Evolutionary conservation across 805 yeast genomes (phyloP), one percentile per base, ranked within the genome.

Genomic region (Teunomyces panamensis): DNA sequence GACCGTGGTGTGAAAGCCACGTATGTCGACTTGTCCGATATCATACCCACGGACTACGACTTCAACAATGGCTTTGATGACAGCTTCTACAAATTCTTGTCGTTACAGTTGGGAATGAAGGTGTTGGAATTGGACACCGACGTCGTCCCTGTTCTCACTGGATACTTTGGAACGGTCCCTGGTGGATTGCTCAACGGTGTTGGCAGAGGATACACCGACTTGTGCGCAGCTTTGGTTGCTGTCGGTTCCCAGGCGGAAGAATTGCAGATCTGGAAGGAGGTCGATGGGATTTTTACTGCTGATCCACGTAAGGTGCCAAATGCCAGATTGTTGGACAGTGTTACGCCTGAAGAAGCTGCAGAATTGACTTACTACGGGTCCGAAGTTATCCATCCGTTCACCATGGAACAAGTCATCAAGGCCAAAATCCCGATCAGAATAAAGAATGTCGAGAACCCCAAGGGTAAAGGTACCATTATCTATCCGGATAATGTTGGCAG

Each of bases 331-430:
- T 75, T 94, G 54, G 80, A 83, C 49, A 81, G 89, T 45, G 97
- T 94, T 53, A 94, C 98, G 0, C 99, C 99, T 3, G 98, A 94
- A 63, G 99, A 94, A 72, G 99, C 99, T 4, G 94, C 98, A 0
- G 99, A 94, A 72, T 80, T 94, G 66, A 94, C 99, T 1, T 94
- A 94, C 69, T 94, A 94, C 63, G 99, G 99, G 39, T 85, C 95
- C 2, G 99, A 94, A 71, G 99, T 94, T 55, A 94, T 94, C 58
- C 99, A 94, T 63, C 99, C 99, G 3, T 91, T 94, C 75, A 94
- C 99, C 17, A 94, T 94, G 99, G 98, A 92, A 71, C 99, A 94
- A 73, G 99, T 92, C 49, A 94, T 94, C 58, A 83, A 84, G 57
- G 97, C 97, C 20, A 88, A 85, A 63, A 94, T 94, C 63, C 99